Conservation (phyloP, 257 asterid species). For the Penstemon newberryi region DNA sequence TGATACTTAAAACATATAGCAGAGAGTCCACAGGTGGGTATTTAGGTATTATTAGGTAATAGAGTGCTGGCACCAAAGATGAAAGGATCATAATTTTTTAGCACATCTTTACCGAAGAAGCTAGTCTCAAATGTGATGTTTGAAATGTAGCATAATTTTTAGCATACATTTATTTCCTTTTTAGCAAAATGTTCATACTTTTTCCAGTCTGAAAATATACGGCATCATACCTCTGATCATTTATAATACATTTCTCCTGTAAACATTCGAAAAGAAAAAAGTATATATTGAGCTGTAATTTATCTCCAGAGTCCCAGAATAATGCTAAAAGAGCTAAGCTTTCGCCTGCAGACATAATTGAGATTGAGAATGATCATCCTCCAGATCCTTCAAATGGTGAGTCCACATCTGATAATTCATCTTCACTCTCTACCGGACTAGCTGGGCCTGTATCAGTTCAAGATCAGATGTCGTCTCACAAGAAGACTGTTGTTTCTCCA, state of each 20-base stretch:
- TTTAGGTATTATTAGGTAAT: not conserved
- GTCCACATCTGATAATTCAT: constrained; percentile 19
- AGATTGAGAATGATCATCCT: constrained; percentile 25
- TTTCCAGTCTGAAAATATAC: no score
- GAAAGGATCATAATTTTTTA: not conserved
- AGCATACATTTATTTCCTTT: not conserved
- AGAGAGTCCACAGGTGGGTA: not conserved
- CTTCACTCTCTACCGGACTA: constrained; percentile 14
- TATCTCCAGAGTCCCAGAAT: constrained; percentile 26
- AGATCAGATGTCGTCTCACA: not conserved
- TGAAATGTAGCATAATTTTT: not conserved
- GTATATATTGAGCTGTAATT: not conserved
- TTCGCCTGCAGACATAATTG: constrained; percentile 21
- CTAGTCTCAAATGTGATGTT: constrained; percentile 4
- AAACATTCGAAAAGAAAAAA: not conserved
- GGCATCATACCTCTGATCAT: not conserved
- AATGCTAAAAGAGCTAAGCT: constrained; percentile 43
- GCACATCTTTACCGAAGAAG: not conserved
- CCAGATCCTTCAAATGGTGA: constrained; percentile 24
- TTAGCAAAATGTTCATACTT: not conserved
- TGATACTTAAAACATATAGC: not conserved
- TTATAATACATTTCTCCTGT: not conserved
- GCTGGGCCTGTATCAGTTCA: constrained; percentile 29
- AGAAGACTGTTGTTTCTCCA: constrained; percentile 45
- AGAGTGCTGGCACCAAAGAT: not conserved